Evolutionary conservation across 177 flowering plant species (phyloP).

Genomic region (Vitis hybrid): DNA sequence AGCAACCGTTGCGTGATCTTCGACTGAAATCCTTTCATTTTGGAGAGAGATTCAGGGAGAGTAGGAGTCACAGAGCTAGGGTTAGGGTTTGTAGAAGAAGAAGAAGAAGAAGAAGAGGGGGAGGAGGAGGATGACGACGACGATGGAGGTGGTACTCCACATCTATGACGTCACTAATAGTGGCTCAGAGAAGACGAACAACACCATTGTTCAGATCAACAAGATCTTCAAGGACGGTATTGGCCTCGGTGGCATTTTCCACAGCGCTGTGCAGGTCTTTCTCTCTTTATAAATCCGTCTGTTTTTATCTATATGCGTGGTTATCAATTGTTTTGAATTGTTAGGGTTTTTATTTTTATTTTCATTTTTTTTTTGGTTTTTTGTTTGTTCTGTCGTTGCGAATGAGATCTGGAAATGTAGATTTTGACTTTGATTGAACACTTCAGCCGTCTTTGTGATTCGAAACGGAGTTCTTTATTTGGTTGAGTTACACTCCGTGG

Average conservation of each 20-base stretch:
- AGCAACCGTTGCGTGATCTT: background rate
- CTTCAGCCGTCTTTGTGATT: too few species aligned
- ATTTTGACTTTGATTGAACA: too few species aligned
- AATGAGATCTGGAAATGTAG: too few species aligned
- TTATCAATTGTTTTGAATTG: background rate
- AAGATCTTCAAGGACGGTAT: constrained; percentile 97
- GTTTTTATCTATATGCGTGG: background rate
- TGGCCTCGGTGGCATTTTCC: constrained; percentile 95
- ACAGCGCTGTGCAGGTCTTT: constrained; percentile 87
- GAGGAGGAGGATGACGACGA: constrained; percentile 18
- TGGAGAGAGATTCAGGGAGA: background rate
- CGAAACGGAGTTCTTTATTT: too few species aligned
- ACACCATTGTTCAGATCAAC: constrained; percentile 91
- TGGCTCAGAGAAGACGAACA: constrained; percentile 85
- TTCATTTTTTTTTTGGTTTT: background rate
- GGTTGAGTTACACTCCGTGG: too few species aligned
- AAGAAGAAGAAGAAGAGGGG: constrained; percentile 3
- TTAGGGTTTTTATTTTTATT: background rate
- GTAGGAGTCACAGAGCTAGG: constrained; percentile 1
- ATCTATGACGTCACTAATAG: constrained; percentile 95
- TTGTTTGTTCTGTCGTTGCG: too few species aligned
- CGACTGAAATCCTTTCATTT: background rate
- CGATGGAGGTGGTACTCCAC: constrained; percentile 87
- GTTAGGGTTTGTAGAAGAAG: constrained; percentile 9
- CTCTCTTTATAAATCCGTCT: constrained; percentile 6